Conservation (phyloP, 2,329 filamentous ascomycete genomes). For the Thelonectria blattea region DNA sequence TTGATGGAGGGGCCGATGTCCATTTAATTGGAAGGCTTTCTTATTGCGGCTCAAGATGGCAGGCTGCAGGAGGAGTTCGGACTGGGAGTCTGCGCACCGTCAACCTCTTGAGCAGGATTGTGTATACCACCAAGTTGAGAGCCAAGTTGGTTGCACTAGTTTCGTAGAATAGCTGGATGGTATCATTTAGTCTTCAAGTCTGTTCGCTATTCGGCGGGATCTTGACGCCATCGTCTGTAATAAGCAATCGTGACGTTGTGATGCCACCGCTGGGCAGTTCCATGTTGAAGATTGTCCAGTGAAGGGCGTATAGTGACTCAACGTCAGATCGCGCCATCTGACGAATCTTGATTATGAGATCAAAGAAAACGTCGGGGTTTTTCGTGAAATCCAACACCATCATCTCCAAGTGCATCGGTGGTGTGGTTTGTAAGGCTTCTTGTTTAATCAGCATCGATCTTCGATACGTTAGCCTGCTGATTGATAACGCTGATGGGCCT, state of each 20-base stretch:
- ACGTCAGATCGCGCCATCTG: neutral
- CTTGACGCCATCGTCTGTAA: too few species aligned
- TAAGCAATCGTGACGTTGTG: too few species aligned
- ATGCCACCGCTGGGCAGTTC: too few species aligned
- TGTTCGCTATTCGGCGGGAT: too few species aligned
- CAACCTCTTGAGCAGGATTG: neutral
- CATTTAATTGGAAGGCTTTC: neutral
- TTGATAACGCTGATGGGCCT: conserved; percentile 14
- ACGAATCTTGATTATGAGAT: neutral
- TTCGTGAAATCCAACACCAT: neutral
- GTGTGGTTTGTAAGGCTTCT: neutral
- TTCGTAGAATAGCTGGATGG: too few species aligned
- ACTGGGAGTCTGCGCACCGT: too few species aligned
- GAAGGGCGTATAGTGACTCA: neutral
- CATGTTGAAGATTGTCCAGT: too few species aligned
- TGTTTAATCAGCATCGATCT: neutral
- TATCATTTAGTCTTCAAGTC: too few species aligned
- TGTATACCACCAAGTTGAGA: too few species aligned
- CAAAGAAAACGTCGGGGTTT: neutral
- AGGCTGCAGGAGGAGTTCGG: too few species aligned
- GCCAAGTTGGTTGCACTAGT: too few species aligned
- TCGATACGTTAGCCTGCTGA: neutral
- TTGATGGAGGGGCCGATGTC: neutral
- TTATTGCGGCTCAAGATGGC: neutral
- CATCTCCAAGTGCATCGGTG: neutral